phyloP scores from a whole-genome alignment of 306 rosid species.

The Datisca glomerata region DNA sequence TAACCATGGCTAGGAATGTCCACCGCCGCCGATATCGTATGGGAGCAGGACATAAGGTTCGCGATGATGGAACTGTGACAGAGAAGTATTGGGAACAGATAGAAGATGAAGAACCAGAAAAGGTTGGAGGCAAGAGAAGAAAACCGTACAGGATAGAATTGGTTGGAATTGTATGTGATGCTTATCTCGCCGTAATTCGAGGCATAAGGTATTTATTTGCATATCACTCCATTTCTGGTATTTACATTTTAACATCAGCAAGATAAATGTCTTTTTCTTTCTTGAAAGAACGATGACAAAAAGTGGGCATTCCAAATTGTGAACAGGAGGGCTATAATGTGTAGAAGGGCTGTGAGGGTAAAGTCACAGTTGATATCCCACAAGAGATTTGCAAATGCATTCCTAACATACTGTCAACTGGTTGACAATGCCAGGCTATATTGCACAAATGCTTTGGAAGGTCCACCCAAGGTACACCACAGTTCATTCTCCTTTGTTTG shows the following conservation, averaged over 20 bases:
- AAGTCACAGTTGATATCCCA: conserved; percentile 77
- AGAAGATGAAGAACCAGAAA: conserved; percentile 57
- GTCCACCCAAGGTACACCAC: conserved; percentile 62
- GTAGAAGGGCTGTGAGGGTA: conserved; percentile 87
- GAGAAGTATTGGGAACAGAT: conserved; percentile 80
- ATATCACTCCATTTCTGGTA: background rate
- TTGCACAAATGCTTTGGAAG: conserved; percentile 82
- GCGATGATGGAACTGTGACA: conserved; percentile 43
- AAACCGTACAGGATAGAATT: conserved; percentile 94
- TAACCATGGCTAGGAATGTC: conserved; percentile 88
- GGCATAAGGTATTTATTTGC: conserved; percentile 57
- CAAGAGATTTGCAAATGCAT: conserved; percentile 83
- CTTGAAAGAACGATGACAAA: too few relatives aligned
- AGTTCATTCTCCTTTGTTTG: conserved; percentile 6
- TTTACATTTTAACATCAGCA: background rate
- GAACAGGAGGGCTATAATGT: conserved; percentile 81
- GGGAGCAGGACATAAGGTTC: conserved; percentile 70
- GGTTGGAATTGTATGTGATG: conserved; percentile 96
- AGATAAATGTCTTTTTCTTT: too few relatives aligned
- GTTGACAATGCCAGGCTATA: conserved; percentile 79
- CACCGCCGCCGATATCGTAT: conserved; percentile 92
- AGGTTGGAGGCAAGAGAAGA: conserved; percentile 59
- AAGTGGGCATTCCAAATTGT: too few relatives aligned
- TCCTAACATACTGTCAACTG: conserved; percentile 55
- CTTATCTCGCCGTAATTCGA: conserved; percentile 76